These are phyloP conservation scores for Plasmodium malariae DNA, from an alignment of 169 alveolate genomes.

Conservation along the genomic window DNA sequence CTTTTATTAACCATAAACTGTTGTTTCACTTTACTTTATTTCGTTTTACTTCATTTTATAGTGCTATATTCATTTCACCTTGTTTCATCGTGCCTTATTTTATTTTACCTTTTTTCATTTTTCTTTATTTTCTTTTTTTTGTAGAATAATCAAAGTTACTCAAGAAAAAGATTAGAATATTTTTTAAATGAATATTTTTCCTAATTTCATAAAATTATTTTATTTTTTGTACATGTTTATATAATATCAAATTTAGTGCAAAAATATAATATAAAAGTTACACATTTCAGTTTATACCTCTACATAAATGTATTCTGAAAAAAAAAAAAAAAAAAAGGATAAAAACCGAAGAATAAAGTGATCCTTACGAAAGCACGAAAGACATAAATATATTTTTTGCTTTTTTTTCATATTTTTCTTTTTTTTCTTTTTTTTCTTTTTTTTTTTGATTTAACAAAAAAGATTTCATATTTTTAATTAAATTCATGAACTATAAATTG, in stretches of 20 bases:
- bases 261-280: no score
- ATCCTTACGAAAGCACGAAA: background rate
- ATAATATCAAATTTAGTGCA: no score
- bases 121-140: conserved; percentile 25
- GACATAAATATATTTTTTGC: background rate
- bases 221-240: no score
- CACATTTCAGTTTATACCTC: no score
- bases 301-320: background rate
- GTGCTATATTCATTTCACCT: background rate
- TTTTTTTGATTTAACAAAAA: background rate
- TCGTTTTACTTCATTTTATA: background rate
- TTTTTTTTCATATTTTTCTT: no score
- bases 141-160: conserved; percentile 63
- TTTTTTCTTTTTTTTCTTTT: conserved; percentile 6
- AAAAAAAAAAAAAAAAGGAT: background rate
- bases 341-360: background rate
- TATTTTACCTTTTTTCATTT: conserved; percentile 9
- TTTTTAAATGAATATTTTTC: conserved; percentile 43
- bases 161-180: conserved; percentile 68
- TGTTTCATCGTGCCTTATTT: no score
- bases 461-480: no score
- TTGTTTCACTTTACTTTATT: background rate
- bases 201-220: no score
- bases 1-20: background rate
- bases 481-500: no score